A percentile compares a stretch with the other conserved stretches of the same genome.
These are phyloP conservation scores for Neckera pumila DNA, from an alignment of 225 moss, liverwort and hornwort species.

Conservation along the genomic window DNA sequence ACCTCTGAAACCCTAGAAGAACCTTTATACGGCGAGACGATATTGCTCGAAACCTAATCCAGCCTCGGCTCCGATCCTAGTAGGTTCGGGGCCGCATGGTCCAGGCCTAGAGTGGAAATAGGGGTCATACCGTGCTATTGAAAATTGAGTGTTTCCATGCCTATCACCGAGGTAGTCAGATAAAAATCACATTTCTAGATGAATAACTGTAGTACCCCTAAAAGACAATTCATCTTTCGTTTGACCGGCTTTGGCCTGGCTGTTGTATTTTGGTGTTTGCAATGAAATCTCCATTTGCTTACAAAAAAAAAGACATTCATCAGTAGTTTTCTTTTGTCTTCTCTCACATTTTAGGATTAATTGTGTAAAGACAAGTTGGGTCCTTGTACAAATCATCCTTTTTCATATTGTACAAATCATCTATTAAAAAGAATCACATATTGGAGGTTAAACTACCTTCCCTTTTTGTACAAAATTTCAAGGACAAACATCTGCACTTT, in stretches of 20 bases:
- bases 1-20: neutral
- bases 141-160: neutral
- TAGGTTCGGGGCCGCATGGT: neutral
- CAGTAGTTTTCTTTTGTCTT: too few relatives aligned
- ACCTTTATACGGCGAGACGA: neutral
- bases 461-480: neutral
- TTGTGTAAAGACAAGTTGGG: fast-evolving
- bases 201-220: too few relatives aligned
- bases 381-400: neutral
- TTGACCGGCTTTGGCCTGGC: too few relatives aligned
- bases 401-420: neutral
- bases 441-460: neutral
- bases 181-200: neutral
- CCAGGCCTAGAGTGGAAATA: neutral
- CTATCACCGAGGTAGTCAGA: neutral
- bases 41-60: neutral
- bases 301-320: too few relatives aligned
- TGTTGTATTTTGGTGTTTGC: too few relatives aligned
- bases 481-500: neutral
- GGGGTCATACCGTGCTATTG: neutral
- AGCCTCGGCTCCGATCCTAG: neutral
- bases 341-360: neutral
- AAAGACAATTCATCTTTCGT: too few relatives aligned
- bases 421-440: neutral
- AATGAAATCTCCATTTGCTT: too few relatives aligned